phyloP scores from a whole-genome alignment of 164 flowering plant genomes.

The Echeveria elegans region DNA sequence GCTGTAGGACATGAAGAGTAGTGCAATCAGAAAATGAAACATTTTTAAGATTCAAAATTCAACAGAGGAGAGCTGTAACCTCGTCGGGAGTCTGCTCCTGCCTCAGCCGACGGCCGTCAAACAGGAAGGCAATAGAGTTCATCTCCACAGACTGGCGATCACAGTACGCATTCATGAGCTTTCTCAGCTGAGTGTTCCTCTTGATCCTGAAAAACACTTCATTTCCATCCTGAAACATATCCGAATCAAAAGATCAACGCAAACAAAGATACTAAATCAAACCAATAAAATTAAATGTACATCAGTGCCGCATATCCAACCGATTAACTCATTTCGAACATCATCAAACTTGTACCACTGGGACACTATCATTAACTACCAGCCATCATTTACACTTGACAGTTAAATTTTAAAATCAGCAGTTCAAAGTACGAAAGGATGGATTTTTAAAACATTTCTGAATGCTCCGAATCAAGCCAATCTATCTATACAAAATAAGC shows the following conservation, averaged over 20 bases:
- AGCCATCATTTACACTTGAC: too few species aligned
- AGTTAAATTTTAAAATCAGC: too few species aligned
- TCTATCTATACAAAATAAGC: not conserved
- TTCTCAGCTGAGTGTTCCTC: constrained; percentile 43
- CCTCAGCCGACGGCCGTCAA: constrained; percentile 48
- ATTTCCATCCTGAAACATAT: constrained; percentile 34
- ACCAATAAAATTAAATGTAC: too few species aligned
- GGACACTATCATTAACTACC: too few species aligned
- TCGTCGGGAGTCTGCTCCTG: constrained; percentile 45
- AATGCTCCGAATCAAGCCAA: not conserved
- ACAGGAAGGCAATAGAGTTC: constrained; percentile 39
- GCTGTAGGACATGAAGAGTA: not conserved
- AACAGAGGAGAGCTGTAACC: constrained; percentile 14
- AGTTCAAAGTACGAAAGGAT: too few species aligned
- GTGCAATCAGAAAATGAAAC: not conserved
- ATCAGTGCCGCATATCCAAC: too few species aligned
- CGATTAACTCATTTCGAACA: too few species aligned
- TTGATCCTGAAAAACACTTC: constrained; percentile 50
- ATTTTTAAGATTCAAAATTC: too few species aligned
- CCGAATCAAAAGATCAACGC: not conserved
- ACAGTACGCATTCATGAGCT: constrained; percentile 46
- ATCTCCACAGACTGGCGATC: constrained; percentile 42
- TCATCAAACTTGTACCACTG: too few species aligned
- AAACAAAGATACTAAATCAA: too few species aligned
- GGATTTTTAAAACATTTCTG: too few species aligned